Evolutionary conservation across 768 basidiomycete species (phyloP), one percentile per base, ranked within the genome.

Genomic region (Lanmaoa rubissima): DNA sequence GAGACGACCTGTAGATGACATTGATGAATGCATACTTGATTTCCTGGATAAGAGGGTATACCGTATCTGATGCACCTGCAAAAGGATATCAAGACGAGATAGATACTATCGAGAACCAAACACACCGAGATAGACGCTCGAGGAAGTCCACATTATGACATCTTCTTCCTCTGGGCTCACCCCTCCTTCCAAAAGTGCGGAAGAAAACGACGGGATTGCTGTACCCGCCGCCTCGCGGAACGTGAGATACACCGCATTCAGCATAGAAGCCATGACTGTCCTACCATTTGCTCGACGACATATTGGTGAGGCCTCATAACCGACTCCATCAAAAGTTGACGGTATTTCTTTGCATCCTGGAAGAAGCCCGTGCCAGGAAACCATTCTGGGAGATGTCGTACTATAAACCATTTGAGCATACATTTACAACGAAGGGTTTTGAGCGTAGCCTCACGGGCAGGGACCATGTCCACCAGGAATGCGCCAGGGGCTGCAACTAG

Each of bases 271-370:
- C n/a, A n/a, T n/a, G n/a, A n/a, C n/a, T n/a, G n/a, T n/a, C 59
- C 4, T 53, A 82, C 83, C 68, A 84, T 77, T 57, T 80, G 76
- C 19, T 78, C 61, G 36, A 76, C 73, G 5, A 78, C 78, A 47
- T 71, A 79, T 9, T 71, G 62, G 42, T 73, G 82, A 0, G 84
- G 83, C 5, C 68, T 67, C 21, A 78, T 73, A 4, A 78, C 70
- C 70, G 80, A 76, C 10, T 72, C 67, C 5, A 67, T 61, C 2
- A 78, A 69, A 2, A 74, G 7, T 4, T 31, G 19, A 4, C 47
- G 44, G 61, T 70, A 71, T 35, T 54, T 54, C 41, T 65, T 65
- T 2, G 72, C 74, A 28, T 65, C 54, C 8, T 61, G 63, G 44
- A 72, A 63, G 61, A 77, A 78, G 2, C 68, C 64, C 1, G 67